phyloP scores from a whole-genome alignment of 2,329 filamentous ascomycete genomes.

The Pseudopithomyces maydicus region DNA sequence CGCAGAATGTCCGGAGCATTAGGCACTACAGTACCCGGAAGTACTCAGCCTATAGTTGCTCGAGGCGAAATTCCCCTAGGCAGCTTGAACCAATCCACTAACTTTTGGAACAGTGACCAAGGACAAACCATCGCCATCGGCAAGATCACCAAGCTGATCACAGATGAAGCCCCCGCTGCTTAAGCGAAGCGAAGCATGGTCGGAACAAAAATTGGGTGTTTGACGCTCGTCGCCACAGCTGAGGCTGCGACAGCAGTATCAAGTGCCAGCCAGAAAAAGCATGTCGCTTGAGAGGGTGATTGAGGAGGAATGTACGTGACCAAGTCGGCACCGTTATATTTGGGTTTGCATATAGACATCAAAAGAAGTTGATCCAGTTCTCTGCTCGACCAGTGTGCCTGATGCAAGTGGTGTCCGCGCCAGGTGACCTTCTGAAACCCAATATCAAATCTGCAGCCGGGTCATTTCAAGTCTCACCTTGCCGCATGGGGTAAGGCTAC shows the following conservation, averaged over 20 bases:
- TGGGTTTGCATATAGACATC: slow-evolving; percentile 3
- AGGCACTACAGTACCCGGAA: no score
- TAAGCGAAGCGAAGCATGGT: slow-evolving; percentile 8
- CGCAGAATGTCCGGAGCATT: no score
- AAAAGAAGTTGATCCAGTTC: slow-evolving; percentile 8
- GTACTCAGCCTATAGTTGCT: no score
- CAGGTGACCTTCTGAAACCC: no score
- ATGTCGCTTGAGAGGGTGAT: background rate
- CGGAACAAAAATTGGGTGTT: background rate
- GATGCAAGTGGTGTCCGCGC: background rate
- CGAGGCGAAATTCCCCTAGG: no score
- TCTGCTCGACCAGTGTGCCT: background rate
- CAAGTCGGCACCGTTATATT: background rate
- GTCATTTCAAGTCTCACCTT: background rate
- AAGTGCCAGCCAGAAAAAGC: background rate
- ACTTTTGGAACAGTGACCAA: slow-evolving; percentile 54
- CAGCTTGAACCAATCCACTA: slow-evolving; percentile 18
- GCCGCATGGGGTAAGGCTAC: slow-evolving; percentile 1
- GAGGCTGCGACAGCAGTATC: slow-evolving; percentile 4
- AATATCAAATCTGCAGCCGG: background rate
- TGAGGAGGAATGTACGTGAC: background rate
- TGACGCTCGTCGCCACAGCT: slow-evolving; percentile 1
- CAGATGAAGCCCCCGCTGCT: slow-evolving; percentile 23
- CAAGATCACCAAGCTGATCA: slow-evolving; percentile 92
- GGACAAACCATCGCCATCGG: slow-evolving; percentile 99